Evolutionary conservation across 108 stramenopile species (phyloP), one percentile per base, ranked within the genome.

Genomic region (Mediolabrus comicus): DNA sequence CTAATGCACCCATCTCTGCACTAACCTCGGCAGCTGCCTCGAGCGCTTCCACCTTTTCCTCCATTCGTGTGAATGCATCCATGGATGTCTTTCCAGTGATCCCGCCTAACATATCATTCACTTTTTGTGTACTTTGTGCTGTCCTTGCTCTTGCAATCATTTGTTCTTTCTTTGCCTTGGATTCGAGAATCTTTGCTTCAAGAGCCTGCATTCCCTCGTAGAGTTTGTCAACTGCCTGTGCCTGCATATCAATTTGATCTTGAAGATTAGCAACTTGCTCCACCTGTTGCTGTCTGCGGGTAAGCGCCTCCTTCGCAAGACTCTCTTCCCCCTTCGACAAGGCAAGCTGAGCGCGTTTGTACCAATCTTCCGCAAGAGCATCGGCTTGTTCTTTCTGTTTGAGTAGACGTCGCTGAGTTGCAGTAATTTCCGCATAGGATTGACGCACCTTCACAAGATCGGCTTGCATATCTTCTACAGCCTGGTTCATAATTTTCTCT

Each of bases 61-160:
- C 94, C 98, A 98, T 98, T 17, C 97, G 78, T 19, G 79, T 84
- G 69, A 97, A 98, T 39, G 96, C 97, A 83, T 97, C 98, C 92
- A 97, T 94, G 62, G 82, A 83, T 17, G 92, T 90, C 63, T 84
- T 86, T 1, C 96, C 96, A 7, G 88, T 92, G 13, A 98, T 67
- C 36, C 89, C 93, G 32, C 85, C 80, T 61, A 98, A 84, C 97
- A 98, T 97, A 71, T 98, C 98, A 69, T 97, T 98, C 16, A 98
- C 97, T 71, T 97, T 90, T 62, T 91, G 83, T 7, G 96, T 95
- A 26, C 94, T 88, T 79, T 97, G 88, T 5, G 98, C 98, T 43
- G 97, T 97, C 38, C 98, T 87, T 1, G 98, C 98, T 9, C 98
- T 83, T 10, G 98, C 98, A 31, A 95, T 80, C 91, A 97, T 89